Evolutionary conservation across 164 flowering plant species (phyloP).

Genomic region (Cinnamomum chago): DNA sequence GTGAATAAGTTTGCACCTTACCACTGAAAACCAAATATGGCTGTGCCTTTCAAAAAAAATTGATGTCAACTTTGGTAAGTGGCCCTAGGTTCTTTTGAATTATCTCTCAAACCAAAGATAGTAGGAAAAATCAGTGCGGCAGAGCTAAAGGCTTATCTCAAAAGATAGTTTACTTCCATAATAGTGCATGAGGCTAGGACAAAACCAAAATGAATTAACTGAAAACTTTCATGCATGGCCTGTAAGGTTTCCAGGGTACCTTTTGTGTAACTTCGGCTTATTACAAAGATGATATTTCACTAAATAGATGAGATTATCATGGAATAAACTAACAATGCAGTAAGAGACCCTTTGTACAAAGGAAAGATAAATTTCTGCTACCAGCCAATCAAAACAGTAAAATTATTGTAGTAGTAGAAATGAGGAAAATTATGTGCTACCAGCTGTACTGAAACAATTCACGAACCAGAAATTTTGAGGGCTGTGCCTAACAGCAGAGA

Average conservation of each 20-base stretch:
- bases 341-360: not conserved
- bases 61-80: not conserved
- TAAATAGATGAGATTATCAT: not conserved
- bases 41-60: not conserved
- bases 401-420: not conserved
- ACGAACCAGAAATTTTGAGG: conserved; percentile 96
- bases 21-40: not conserved
- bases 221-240: not conserved
- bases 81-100: not conserved
- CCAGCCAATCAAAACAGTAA: not conserved
- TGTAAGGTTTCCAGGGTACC: not conserved
- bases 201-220: not conserved
- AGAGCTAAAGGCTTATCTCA: not conserved
- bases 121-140: not conserved
- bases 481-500: conserved; percentile 76
- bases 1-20: not conserved
- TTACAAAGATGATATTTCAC: not conserved
- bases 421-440: not conserved
- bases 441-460: not conserved
- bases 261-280: not conserved
- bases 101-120: not conserved
- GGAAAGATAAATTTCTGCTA: not conserved
- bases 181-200: not conserved
- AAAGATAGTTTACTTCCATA: not conserved
- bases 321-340: not conserved